Conservation (phyloP, 108 stramenopile species). For the Nitzschia sp. region DNA sequence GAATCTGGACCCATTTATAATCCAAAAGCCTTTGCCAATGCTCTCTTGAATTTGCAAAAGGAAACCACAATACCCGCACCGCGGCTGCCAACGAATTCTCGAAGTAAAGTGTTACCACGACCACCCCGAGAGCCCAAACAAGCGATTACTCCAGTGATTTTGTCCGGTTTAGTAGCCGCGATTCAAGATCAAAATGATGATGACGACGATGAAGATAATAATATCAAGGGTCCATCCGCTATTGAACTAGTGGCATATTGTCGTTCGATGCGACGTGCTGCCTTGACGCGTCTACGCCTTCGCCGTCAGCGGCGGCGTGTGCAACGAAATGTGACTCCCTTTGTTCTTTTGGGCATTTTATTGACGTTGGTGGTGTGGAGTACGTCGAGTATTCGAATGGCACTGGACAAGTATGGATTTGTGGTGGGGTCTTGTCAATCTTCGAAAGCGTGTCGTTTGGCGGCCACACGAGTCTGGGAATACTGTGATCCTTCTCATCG, state of each 20-base stretch:
- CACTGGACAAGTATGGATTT: constrained; percentile 18
- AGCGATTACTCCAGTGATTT: constrained; percentile 40
- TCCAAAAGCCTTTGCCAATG: constrained; percentile 19
- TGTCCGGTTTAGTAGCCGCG: constrained; percentile 38
- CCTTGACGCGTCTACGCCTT: constrained; percentile 20
- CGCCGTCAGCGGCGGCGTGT: constrained; percentile 18
- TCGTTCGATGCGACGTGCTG: constrained; percentile 33
- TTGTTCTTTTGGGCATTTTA: constrained; percentile 9
- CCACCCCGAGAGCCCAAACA: neutral
- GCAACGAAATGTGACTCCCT: constrained; percentile 20
- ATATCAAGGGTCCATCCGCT: constrained; percentile 10
- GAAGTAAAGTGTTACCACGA: neutral
- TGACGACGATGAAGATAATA: neutral
- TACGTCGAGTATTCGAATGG: neutral
- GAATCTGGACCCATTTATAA: constrained; percentile 37
- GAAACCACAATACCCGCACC: constrained; percentile 10
- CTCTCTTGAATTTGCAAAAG: constrained; percentile 18
- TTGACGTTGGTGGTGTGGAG: constrained; percentile 14
- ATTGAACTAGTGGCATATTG: constrained; percentile 35
- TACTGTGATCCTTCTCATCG: constrained; percentile 1
- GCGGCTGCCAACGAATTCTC: neutral
- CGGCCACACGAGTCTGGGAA: constrained; percentile 23
- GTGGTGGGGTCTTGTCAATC: constrained; percentile 1
- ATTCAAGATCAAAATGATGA: constrained; percentile 11
- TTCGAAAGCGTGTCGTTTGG: constrained; percentile 13